A percentile compares a stretch with the other conserved stretches of the same genome.
phyloP scores from a whole-genome alignment of 2,329 filamentous ascomycete genomes.

The Epichloe typhina region DNA sequence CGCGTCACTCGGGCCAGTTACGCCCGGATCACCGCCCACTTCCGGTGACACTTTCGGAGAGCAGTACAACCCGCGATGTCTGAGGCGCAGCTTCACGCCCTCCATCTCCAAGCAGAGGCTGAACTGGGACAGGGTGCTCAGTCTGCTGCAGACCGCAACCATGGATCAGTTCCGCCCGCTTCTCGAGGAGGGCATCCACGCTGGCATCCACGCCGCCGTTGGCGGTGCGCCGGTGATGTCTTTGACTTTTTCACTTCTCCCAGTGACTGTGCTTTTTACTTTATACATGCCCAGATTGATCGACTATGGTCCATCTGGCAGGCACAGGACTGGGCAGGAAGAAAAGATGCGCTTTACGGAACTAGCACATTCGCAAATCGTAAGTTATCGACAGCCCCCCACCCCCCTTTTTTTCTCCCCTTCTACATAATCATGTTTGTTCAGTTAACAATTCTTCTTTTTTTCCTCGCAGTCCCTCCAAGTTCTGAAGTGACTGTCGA shows the following conservation, averaged over 20 bases:
- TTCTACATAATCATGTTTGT: too few relatives aligned
- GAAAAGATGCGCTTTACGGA: constrained; percentile 2
- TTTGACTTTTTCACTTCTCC: constrained; percentile 5
- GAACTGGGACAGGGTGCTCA: not conserved
- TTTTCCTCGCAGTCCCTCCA: not conserved
- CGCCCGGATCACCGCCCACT: not conserved
- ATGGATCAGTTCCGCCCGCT: constrained; percentile 2
- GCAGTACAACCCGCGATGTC: constrained; percentile 5
- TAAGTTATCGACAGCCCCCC: not conserved
- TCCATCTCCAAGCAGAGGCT: not conserved
- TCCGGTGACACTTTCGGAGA: not conserved
- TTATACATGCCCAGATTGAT: constrained; percentile 4
- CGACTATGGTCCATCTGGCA: constrained; percentile 6
- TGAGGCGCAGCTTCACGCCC: constrained; percentile 3
- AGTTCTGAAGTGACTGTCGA: not conserved
- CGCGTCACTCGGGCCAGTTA: constrained; percentile 3
- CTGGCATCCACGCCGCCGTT: not conserved
- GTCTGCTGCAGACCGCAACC: not conserved
- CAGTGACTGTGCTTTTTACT: constrained; percentile 4
- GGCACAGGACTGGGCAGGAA: not conserved
- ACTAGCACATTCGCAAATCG: not conserved
- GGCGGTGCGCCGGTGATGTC: constrained; percentile 3
- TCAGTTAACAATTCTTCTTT: too few relatives aligned
- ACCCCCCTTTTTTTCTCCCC: accelerated
- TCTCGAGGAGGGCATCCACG: not conserved